phyloP scores from a whole-genome alignment of 148 eudicot genomes.

The Camellia sinensis region DNA sequence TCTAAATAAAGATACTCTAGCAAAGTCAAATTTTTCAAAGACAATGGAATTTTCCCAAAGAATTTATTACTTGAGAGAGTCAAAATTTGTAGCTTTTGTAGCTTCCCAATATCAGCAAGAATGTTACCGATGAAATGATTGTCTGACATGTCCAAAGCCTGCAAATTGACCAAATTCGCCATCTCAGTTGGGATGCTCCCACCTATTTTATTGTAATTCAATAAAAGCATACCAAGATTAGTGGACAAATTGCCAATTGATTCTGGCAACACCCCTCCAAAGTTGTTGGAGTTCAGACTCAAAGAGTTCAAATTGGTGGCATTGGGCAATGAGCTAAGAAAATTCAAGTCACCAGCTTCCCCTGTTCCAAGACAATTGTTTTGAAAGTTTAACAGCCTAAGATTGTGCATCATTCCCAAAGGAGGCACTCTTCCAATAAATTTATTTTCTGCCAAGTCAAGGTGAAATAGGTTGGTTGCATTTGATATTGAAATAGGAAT shows the following conservation, averaged over 20 bases:
- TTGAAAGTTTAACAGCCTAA: background rate
- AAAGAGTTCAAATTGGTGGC: constrained; percentile 14
- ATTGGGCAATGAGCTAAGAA: constrained; percentile 30
- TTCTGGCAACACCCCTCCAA: constrained; percentile 24
- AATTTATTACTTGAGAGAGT: constrained; percentile 10
- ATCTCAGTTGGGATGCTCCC: constrained; percentile 30
- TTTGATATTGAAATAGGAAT: constrained; percentile 7
- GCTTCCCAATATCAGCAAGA: constrained; percentile 19
- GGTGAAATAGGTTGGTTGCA: background rate
- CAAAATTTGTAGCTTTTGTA: background rate
- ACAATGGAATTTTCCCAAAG: constrained; percentile 28
- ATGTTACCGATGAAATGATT: constrained; percentile 20
- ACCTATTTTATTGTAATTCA: background rate
- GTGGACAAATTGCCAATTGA: constrained; percentile 23
- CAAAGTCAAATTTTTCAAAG: constrained; percentile 32
- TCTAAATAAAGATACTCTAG: constrained; percentile 5
- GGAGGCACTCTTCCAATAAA: background rate
- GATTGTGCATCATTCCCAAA: background rate
- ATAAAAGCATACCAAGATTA: background rate
- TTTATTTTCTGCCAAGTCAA: background rate
- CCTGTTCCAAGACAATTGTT: constrained; percentile 20
- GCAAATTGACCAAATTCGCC: constrained; percentile 15
- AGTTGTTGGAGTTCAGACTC: constrained; percentile 10
- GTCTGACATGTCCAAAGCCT: background rate
- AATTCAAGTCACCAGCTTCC: constrained; percentile 25